Evolutionary conservation across 2,329 filamentous ascomycete species (phyloP), one percentile per base, ranked within the genome.

Genomic region (Simplicillium aogashimaense): DNA sequence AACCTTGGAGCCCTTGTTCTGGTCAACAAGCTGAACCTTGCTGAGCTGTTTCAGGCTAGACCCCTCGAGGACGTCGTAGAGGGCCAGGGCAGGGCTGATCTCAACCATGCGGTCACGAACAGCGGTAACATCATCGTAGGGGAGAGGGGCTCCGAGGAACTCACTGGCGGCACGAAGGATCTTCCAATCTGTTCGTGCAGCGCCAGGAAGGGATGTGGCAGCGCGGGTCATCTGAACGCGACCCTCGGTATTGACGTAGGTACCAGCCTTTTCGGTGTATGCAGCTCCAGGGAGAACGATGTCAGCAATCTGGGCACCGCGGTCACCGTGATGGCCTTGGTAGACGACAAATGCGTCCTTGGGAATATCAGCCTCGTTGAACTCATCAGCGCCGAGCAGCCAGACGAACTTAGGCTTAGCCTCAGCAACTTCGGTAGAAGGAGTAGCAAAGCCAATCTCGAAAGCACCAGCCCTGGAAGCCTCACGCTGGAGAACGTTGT

Each of bases 171-270:
- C 92, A 48, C 92, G 86, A 52, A 98, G 81, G 56, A 98, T 97
- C 78, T 97, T 98, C 92, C 92, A 98, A 68, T 98, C 92, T 47
- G 92, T 90, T 57, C 92, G 80, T 42, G 90, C 80, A 39, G 88
- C 92, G 44, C 92, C 92, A 17, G 88, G 86, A 49, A 95, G 73
- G 35, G 84, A 85, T 30, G 88, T 94, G 25, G 92, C 92, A 36
- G 86, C 83, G 49, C 92, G 85, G 40, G 86, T 92, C 71, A 95
- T 83, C 68, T 98, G 92, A 16, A 92, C 87, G 53, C 92, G 86
- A 42, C 92, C 92, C 65, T 98, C 92, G 0, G 92, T 97, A 77
- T 97, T 98, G 66, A 98, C 78, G 57, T 94, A 98, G 35, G 92
- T 98, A 44, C 81, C 89, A 17, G 83, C 79, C 73, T 97, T 98